phyloP scores from a whole-genome alignment of 345 rosid species.

The Hirschfeldia incana region DNA sequence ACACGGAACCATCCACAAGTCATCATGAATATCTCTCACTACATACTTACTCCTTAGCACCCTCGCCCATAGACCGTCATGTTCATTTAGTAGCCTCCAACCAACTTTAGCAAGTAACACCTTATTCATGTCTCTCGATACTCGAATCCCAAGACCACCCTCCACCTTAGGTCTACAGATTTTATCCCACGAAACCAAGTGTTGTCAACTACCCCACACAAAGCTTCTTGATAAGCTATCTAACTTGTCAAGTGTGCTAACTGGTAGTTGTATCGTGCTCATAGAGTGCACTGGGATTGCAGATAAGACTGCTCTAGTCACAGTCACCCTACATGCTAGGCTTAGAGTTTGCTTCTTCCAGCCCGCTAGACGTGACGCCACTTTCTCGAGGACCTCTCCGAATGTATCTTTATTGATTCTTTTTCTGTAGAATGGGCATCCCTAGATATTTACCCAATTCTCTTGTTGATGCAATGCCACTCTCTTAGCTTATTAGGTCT shows the following conservation, averaged over 20 bases:
- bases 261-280: neutral
- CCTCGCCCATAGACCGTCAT: neutral
- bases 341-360: neutral
- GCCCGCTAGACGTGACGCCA: neutral
- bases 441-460: neutral
- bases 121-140: neutral
- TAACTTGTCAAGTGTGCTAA: neutral
- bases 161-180: neutral
- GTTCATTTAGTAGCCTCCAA: neutral
- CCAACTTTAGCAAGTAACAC: neutral
- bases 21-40: neutral
- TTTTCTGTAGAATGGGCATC: neutral
- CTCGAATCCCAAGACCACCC: neutral
- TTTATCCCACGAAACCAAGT: neutral
- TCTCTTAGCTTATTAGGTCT: neutral
- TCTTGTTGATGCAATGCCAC: neutral
- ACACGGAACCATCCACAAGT: too few relatives aligned
- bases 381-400: neutral
- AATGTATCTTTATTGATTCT: neutral
- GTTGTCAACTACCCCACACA: neutral
- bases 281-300: neutral
- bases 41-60: neutral
- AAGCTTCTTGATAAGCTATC: neutral
- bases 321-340: neutral
- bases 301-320: neutral